Base-by-base conservation (phyloP, 805 yeast genomes). In the Yamadazyma endophytica region DNA sequence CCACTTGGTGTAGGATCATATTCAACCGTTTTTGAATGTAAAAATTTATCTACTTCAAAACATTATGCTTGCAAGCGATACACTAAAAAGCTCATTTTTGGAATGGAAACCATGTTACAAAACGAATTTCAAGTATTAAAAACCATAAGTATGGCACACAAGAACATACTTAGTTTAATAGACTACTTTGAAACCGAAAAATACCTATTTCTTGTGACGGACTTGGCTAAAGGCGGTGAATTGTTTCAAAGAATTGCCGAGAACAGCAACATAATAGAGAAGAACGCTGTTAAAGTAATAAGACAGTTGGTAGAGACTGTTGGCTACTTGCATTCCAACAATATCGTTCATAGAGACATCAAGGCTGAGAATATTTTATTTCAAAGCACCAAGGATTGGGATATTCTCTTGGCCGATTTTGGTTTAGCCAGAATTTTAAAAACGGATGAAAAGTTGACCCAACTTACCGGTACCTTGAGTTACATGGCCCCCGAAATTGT, bases 401-500 rank as follows among this genome's bases (percentile, higher is more conserved):
- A 60, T 43, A 53, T 75, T 35, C 52, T 72, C 34, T 59, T 77
- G 26, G 80, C 79, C 7, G 82, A 76, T 48, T 81, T 81, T 52
- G 88, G 89, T 2, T 56, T 79, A 17, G 81, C 87, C 9, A 56
- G 75, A 9, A 62, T 70, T 22, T 53, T 72, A 6, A 61, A 59
- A 19, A 17, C 45, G 17, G 32, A 39, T 26, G 49, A 60, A 43
- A 47, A 55, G 43, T 9, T 20, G 26, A 52, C 62, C 39, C 64
- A 81, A 36, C 56, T 77, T 22, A 66, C 81, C 46, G 90, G 90
- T 0, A 82, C 90, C 1, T 69, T 82, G 5, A 78, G 84, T 13
- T 82, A 82, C 53, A 75, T 82, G 72, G 82, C 89, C 0, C 90
- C 90, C 1, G 89, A 82, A 47, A 52, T 56, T 29, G 66, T 82